phyloP scores from a whole-genome alignment of 768 basidiomycete genomes.

The Tulasnella sp. region DNA sequence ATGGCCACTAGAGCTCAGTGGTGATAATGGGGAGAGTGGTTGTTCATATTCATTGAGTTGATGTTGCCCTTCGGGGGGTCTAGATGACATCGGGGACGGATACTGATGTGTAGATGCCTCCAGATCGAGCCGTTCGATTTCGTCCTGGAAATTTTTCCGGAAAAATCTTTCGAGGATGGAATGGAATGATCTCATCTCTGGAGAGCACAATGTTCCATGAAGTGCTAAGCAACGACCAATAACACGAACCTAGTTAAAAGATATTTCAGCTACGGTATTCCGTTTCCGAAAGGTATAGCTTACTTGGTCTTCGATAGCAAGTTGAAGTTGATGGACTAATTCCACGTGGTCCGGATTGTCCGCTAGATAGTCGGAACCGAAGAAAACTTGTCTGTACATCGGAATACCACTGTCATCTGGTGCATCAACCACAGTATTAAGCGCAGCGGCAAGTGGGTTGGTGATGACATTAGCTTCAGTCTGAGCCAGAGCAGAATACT shows the following conservation, averaged over 20 bases:
- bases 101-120: neutral
- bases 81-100: neutral
- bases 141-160: conserved; percentile 70
- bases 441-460: conserved; percentile 68
- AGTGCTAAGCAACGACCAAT: conserved; percentile 76
- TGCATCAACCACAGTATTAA: conserved; percentile 80
- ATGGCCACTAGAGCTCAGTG: neutral
- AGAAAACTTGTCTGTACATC: conserved; percentile 64
- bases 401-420: conserved; percentile 64
- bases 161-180: conserved; percentile 78
- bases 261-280: neutral
- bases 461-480: conserved; percentile 47
- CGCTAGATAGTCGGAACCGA: conserved; percentile 51
- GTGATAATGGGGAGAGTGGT: neutral
- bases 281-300: conserved; percentile 18
- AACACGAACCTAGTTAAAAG: conserved; percentile 45
- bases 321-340: conserved; percentile 55
- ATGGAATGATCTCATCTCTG: conserved; percentile 88
- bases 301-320: conserved; percentile 74
- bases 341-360: conserved; percentile 58
- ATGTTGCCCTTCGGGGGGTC: too few relatives aligned
- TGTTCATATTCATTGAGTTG: neutral
- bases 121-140: conserved; percentile 56
- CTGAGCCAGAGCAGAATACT: conserved; percentile 68
- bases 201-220: conserved; percentile 68